These are phyloP conservation scores for Actinomortierella ambigua DNA, from an alignment of 371 early-diverging fungal genomes.

Conservation along the genomic window DNA sequence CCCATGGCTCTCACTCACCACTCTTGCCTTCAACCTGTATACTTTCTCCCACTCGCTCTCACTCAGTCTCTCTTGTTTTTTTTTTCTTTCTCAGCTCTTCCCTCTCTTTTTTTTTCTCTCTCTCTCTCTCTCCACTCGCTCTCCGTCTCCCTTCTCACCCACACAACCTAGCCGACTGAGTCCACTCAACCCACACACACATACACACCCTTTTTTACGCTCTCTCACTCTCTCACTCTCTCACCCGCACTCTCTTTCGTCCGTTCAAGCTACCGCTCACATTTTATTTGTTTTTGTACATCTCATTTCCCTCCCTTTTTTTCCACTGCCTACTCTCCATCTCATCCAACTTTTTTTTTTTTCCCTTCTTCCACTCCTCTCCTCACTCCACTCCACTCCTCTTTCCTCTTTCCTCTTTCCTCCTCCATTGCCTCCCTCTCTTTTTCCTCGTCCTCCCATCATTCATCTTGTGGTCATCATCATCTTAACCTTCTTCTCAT, in stretches of 20 bases:
- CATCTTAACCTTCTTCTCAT: not conserved
- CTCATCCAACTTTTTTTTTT: not conserved
- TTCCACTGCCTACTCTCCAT: not conserved
- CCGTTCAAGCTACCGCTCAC: not conserved
- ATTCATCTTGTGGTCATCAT: not conserved
- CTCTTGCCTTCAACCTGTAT: not conserved
- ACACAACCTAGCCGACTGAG: too few species aligned
- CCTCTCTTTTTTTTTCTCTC: not conserved
- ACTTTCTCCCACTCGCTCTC: slow-evolving; percentile 1
- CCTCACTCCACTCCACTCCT: not conserved
- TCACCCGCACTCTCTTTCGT: slow-evolving; percentile 2
- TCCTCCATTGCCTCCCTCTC: not conserved
- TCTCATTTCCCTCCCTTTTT: not conserved
- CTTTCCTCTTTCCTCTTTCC: not conserved
- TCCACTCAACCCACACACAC: too few species aligned
- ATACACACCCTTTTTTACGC: too few species aligned
- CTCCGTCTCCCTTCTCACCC: not conserved
- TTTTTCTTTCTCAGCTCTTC: not conserved
- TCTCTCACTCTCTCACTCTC: not conserved
- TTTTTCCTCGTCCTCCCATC: not conserved
- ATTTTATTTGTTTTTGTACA: not conserved
- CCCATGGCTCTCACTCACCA: slow-evolving; percentile 6
- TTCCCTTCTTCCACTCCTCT: not conserved
- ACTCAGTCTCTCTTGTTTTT: not conserved
- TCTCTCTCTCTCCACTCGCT: not conserved